Conservation (phyloP, 495 filamentous ascomycete genomes). For the Pyrenula aspistea region DNA sequence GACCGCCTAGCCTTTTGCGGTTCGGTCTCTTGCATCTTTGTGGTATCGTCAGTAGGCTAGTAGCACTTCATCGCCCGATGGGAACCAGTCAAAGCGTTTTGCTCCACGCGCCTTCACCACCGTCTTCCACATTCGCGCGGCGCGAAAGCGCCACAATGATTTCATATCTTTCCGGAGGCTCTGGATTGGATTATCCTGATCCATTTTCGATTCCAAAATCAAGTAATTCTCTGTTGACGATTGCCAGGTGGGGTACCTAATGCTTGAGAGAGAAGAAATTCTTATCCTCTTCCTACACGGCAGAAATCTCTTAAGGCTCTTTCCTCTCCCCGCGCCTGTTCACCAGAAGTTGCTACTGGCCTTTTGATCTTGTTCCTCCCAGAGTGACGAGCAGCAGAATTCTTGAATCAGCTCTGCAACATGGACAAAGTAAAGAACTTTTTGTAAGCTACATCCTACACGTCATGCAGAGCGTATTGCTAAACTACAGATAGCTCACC, state of each 20-base stretch:
- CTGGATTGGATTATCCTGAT: neutral
- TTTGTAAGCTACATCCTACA: slow-evolving; percentile 22
- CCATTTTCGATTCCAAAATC: neutral
- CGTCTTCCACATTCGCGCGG: neutral
- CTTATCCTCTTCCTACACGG: too few species aligned
- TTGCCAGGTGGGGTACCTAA: too few species aligned
- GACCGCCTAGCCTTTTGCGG: neutral
- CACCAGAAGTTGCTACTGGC: too few species aligned
- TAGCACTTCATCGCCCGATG: neutral
- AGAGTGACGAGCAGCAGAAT: too few species aligned
- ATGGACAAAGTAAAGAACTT: slow-evolving; percentile 22
- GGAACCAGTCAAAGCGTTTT: neutral
- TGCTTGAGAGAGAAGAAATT: too few species aligned
- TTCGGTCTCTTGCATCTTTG: neutral
- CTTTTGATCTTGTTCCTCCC: too few species aligned
- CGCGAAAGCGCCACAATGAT: neutral
- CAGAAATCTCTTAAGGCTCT: too few species aligned
- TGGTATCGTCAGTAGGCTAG: neutral
- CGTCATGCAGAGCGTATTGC: neutral
- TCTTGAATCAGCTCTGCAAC: neutral
- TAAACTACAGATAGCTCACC: slow-evolving; percentile 16
- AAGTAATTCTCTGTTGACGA: neutral
- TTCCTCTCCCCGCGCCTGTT: too few species aligned
- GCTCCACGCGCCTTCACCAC: neutral
- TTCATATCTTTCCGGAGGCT: neutral